These are phyloP conservation scores for Acacia confusa DNA, from an alignment of 306 rosid genomes.

Conservation along the genomic window DNA sequence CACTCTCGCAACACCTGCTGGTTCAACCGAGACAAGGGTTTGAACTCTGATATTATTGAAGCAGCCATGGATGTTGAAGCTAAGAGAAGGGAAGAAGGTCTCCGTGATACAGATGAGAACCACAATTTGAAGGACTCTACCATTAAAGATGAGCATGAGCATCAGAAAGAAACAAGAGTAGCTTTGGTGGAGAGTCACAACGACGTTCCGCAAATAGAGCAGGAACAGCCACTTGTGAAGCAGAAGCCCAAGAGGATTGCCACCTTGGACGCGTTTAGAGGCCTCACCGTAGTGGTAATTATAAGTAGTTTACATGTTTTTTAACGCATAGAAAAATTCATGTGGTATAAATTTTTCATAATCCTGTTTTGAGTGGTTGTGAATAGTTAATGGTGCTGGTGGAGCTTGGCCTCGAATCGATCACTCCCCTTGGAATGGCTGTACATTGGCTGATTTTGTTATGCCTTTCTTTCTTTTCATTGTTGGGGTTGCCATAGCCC, in stretches of 20 bases:
- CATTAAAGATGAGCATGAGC: slow-evolving; percentile 1
- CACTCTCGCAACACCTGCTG: neutral
- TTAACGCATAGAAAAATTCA: neutral
- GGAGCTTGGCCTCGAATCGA: slow-evolving; percentile 76
- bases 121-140: neutral
- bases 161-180: slow-evolving; percentile 26
- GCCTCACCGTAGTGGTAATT: slow-evolving; percentile 84
- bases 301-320: neutral
- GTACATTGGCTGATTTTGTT: slow-evolving; percentile 84
- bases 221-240: slow-evolving; percentile 27
- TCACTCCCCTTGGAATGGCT: slow-evolving; percentile 97
- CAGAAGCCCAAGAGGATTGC: slow-evolving; percentile 75
- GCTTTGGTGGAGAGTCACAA: neutral
- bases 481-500: slow-evolving; percentile 88
- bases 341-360: neutral
- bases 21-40: neutral
- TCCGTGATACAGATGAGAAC: neutral
- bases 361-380: neutral
- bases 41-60: slow-evolving; percentile 24
- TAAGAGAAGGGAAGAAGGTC: slow-evolving; percentile 70
- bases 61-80: slow-evolving; percentile 41
- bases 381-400: slow-evolving; percentile 73
- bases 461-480: slow-evolving; percentile 98
- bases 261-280: slow-evolving; percentile 84
- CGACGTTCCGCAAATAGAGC: slow-evolving; percentile 12